A percentile compares a stretch with the other conserved stretches of the same genome.
Conservation (phyloP, 306 rosid genomes). For the Prunus mongolica region DNA sequence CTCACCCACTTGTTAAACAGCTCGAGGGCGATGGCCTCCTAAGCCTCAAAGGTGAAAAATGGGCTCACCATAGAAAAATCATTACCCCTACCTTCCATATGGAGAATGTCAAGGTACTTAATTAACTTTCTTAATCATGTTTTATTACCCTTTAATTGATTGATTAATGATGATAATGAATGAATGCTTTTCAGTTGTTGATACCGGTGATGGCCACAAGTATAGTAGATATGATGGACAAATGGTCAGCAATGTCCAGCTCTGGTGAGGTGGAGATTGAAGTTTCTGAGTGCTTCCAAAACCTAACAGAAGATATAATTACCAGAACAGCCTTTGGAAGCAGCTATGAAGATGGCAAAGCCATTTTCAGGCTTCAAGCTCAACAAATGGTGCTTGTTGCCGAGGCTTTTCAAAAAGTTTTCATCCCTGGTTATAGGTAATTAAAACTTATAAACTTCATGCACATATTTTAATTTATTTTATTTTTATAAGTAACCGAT, state of each 20-base stretch:
- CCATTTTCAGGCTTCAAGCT: conserved; percentile 65
- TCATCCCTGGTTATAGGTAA: conserved; percentile 95
- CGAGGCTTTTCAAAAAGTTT: conserved; percentile 79
- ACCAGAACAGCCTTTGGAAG: conserved; percentile 78
- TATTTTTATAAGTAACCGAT: neutral
- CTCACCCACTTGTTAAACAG: conserved; percentile 92
- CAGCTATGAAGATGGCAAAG: conserved; percentile 91
- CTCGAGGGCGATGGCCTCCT: conserved; percentile 97
- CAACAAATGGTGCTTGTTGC: conserved; percentile 84
- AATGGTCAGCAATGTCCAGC: conserved; percentile 51
- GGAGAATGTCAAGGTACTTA: conserved; percentile 80
- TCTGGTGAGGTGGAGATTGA: conserved; percentile 83
- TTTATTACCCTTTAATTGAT: neutral
- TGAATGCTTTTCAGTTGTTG: conserved; percentile 41
- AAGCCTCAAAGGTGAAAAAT: conserved; percentile 87
- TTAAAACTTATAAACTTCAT: neutral
- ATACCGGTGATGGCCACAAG: conserved; percentile 80
- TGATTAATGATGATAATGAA: neutral
- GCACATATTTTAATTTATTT: neutral
- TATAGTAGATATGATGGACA: conserved; percentile 72
- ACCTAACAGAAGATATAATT: conserved; percentile 71
- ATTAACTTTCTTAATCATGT: no score
- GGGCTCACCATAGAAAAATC: conserved; percentile 88
- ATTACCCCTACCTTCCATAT: conserved; percentile 89
- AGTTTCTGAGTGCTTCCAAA: conserved; percentile 79